Evolutionary conservation across 139 green algal species (phyloP).

Genomic region (Chlamydomonas schloesseri): DNA sequence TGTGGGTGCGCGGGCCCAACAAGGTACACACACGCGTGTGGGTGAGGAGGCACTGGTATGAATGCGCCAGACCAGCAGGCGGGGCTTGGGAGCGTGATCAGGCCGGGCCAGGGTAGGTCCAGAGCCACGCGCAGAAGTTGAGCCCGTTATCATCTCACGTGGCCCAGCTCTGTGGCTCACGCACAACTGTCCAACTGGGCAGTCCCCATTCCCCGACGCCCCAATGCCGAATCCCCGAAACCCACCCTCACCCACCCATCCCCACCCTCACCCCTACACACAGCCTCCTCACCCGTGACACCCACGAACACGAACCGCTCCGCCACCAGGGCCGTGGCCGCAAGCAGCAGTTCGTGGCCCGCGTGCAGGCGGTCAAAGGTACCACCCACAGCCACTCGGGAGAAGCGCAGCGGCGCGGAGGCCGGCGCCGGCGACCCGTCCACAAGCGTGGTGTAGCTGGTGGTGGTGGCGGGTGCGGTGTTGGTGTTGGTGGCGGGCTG

Average conservation of each 20-base stretch:
- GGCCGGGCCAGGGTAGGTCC: no score
- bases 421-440: not conserved
- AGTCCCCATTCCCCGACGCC: no score
- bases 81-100: no score
- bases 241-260: not conserved
- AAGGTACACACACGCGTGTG: no score
- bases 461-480: not conserved
- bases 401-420: slow-evolving; percentile 58
- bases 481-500: not conserved
- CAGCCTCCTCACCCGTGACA: slow-evolving; percentile 80
- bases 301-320: slow-evolving; percentile 75
- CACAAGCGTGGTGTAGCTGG: not conserved
- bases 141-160: no score
- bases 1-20: no score
- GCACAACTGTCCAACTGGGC: no score
- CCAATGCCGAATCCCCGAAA: no score
- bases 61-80: no score
- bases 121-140: no score
- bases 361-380: slow-evolving; percentile 96
- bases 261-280: not conserved
- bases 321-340: slow-evolving; percentile 75
- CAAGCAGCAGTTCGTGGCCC: slow-evolving; percentile 92
- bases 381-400: slow-evolving; percentile 85
- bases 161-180: no score
- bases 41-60: no score